phyloP scores from a whole-genome alignment of 345 rosid genomes.

The Limnanthes douglasii region DNA sequence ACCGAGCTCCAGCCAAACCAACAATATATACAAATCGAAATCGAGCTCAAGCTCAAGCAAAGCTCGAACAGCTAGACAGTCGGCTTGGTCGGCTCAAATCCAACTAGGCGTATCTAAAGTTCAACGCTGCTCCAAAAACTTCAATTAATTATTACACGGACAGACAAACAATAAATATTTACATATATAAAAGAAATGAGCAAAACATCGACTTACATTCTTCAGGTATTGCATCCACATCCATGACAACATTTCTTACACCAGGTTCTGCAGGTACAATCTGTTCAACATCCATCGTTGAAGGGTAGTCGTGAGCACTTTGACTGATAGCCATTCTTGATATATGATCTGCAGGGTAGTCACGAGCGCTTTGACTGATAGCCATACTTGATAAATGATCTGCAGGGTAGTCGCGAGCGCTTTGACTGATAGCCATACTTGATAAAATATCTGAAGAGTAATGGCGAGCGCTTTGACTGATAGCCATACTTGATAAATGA shows the following conservation, averaged over 20 bases:
- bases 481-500: constrained; percentile 29
- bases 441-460: no score
- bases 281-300: constrained; percentile 16
- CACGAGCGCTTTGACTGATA: constrained; percentile 30
- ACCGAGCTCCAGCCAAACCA: no score
- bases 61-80: no score
- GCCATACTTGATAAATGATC: constrained; percentile 33
- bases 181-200: background rate
- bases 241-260: constrained; percentile 13
- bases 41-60: no score
- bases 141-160: no score
- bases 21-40: no score
- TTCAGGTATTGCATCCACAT: constrained; percentile 20
- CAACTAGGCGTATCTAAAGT: no score
- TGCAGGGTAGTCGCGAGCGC: constrained; percentile 34
- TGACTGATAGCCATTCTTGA: no score
- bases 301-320: constrained; percentile 35
- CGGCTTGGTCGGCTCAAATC: no score
- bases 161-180: no score
- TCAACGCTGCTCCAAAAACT: no score
- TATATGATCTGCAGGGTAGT: no score
- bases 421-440: constrained; percentile 18
- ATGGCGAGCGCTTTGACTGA: constrained; percentile 31
- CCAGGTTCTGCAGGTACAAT: constrained; percentile 17
- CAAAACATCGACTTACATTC: constrained; percentile 22